Conservation (phyloP, 306 rosid species). For the Urtica urens region DNA sequence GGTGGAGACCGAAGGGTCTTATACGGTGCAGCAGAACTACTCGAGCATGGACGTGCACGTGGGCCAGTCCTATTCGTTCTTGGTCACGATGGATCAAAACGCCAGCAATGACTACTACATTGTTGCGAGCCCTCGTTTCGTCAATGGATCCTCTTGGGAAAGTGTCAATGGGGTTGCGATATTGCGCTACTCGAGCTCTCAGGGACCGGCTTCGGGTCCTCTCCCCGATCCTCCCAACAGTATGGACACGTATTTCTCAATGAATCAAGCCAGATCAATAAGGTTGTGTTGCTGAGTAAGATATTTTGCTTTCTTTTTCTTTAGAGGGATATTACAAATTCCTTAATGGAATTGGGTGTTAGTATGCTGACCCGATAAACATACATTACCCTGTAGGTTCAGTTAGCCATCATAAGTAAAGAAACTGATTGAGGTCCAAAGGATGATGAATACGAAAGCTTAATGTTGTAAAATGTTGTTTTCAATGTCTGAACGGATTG, state of each 20-base stretch:
- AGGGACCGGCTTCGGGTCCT: conserved; percentile 75
- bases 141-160: conserved; percentile 51
- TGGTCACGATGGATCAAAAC: conserved; percentile 87
- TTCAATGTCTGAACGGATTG: no score
- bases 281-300: conserved; percentile 39
- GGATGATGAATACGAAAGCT: no score
- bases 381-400: no score
- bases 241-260: conserved; percentile 55
- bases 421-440: no score
- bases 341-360: no score
- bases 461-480: no score
- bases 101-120: conserved; percentile 70
- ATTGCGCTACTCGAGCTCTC: conserved; percentile 66
- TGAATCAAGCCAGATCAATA: conserved; percentile 82
- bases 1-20: conserved; percentile 81
- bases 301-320: conserved; percentile 8
- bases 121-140: conserved; percentile 71
- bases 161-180: conserved; percentile 62
- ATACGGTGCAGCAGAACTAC: conserved; percentile 68
- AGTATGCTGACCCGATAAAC: no score
- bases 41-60: conserved; percentile 72
- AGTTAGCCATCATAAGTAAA: no score
- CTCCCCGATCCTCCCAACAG: conserved; percentile 56
- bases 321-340: no score
- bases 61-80: conserved; percentile 80